Base-by-base conservation (phyloP, 2,329 filamentous ascomycete species). In the Lachnellula hyalina region DNA sequence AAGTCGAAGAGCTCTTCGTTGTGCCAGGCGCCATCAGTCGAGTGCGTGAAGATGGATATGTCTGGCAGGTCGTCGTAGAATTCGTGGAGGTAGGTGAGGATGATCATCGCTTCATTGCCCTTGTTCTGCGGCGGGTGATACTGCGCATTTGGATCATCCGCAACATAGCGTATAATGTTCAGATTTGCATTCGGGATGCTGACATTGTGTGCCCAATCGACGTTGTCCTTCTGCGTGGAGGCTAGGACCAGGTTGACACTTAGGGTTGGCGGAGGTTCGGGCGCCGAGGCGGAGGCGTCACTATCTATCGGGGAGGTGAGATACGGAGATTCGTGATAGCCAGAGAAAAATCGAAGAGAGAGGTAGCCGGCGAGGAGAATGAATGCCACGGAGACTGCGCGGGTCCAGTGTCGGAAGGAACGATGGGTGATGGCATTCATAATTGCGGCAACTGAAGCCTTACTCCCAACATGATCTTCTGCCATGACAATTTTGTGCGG, bases 21-120 rank as follows among this genome's bases (percentile, higher is more conserved):
- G 54, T 73, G 71, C 71, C 71, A 73, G n/a, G 45, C 45, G 0
- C 2, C 14, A 14, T 47, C 45, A 8, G 21, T 47, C 19, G 21
- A 28, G 65, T 86, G 83, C 68, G 83, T 77, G 69, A 86, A 83
- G 60, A 85, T 76, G 36, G 74, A 73, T 58, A 84, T 73, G 53
- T 83, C 80, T 2, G 80, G 76, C 4, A 86, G 74, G 5, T 73
- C 64, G 58, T 85, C 75, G 69, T 86, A 86, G 67, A 80, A 76
- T 65, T 83, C 80, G 61, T 83, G 77, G 63, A 85, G 77, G 68
- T 82, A 85, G 48, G 75, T 79, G 36, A 84, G 73, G 64, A 85
- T 85, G 5, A 82, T 77, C 71, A 82, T 79, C 34, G 80, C 82
- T 68, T 86, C 83, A 62, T 83, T 79, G 40, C 83, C 83, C 66